A percentile compares a stretch with the other conserved stretches of the same genome.
phyloP scores from a whole-genome alignment of 129 eudicot genomes.

The Sambucus nigra region DNA sequence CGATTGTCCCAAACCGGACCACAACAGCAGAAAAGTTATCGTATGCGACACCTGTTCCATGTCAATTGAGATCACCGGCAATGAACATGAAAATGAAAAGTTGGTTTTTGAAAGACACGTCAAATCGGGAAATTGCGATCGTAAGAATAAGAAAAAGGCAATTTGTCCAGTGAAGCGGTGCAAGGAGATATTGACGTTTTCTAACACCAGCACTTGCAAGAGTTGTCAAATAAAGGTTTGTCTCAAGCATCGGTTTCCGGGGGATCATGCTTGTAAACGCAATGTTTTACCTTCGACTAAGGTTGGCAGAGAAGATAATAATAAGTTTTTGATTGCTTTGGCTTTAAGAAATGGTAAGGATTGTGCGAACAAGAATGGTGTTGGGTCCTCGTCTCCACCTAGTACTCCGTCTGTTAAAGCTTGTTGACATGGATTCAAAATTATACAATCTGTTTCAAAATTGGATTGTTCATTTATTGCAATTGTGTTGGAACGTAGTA shows the following conservation, averaged over 20 bases:
- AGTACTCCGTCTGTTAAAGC: slow-evolving; percentile 51
- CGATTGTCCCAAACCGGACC: slow-evolving; percentile 63
- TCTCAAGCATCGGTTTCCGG: slow-evolving; percentile 75
- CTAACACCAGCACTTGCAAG: slow-evolving; percentile 67
- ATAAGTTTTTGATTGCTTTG: slow-evolving; percentile 65
- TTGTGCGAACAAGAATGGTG: slow-evolving; percentile 43
- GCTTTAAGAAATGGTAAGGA: slow-evolving; percentile 49
- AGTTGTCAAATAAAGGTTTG: slow-evolving; percentile 53
- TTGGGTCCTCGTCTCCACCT: slow-evolving; percentile 24
- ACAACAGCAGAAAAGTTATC: slow-evolving; percentile 61
- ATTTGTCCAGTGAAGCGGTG: slow-evolving; percentile 68
- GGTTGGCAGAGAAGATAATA: slow-evolving; percentile 6
- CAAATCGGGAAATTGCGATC: slow-evolving; percentile 70
- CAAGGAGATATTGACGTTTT: slow-evolving; percentile 66
- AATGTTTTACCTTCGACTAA: slow-evolving; percentile 5
- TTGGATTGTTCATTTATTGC: too few species aligned
- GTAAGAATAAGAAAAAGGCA: slow-evolving; percentile 74
- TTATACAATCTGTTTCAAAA: too few species aligned
- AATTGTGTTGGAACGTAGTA: too few species aligned
- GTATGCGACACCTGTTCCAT: slow-evolving; percentile 70
- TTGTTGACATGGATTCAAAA: slow-evolving; percentile 43
- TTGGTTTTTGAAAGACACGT: slow-evolving; percentile 40
- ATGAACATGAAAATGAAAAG: slow-evolving; percentile 42
- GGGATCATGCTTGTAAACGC: slow-evolving; percentile 51
- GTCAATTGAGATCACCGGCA: slow-evolving; percentile 71